phyloP scores from a whole-genome alignment of 192 early-diverging fungal genomes.

The Mortierella antarctica region DNA sequence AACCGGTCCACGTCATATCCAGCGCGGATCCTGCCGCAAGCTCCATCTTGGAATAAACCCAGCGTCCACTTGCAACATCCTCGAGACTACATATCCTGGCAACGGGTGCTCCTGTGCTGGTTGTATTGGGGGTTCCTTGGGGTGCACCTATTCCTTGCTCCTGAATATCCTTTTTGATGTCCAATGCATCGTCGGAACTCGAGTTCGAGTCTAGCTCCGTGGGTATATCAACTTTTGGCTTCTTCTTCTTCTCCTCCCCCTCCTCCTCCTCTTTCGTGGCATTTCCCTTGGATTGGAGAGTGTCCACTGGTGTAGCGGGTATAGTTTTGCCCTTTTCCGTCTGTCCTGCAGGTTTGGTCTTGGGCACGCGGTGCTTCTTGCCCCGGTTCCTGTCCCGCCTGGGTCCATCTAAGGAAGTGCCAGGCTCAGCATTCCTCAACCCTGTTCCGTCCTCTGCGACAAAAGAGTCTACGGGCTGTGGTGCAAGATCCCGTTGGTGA shows the following conservation, averaged over 20 bases:
- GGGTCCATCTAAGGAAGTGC: background rate
- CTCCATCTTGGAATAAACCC: constrained; percentile 5
- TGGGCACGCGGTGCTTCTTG: constrained; percentile 13
- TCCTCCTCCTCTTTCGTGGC: background rate
- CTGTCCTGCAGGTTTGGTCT: background rate
- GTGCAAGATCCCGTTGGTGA: constrained; percentile 12
- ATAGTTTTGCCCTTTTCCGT: background rate
- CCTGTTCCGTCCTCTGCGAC: background rate
- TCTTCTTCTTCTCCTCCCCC: background rate
- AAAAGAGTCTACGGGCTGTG: background rate
- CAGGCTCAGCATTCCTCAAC: background rate
- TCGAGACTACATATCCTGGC: constrained; percentile 30
- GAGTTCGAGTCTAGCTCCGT: too few relatives aligned
- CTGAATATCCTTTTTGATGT: background rate
- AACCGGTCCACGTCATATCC: constrained; percentile 46
- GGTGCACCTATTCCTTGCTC: background rate
- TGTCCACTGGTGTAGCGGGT: background rate
- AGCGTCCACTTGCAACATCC: constrained; percentile 26
- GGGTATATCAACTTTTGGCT: too few relatives aligned
- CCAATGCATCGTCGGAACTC: background rate
- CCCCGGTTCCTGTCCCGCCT: constrained; percentile 22
- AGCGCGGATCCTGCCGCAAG: background rate
- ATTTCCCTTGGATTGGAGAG: background rate
- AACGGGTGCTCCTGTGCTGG: background rate
- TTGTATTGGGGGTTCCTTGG: background rate